Base-by-base conservation (phyloP, 495 filamentous ascomycete species). In the Ramalina intermedia region DNA sequence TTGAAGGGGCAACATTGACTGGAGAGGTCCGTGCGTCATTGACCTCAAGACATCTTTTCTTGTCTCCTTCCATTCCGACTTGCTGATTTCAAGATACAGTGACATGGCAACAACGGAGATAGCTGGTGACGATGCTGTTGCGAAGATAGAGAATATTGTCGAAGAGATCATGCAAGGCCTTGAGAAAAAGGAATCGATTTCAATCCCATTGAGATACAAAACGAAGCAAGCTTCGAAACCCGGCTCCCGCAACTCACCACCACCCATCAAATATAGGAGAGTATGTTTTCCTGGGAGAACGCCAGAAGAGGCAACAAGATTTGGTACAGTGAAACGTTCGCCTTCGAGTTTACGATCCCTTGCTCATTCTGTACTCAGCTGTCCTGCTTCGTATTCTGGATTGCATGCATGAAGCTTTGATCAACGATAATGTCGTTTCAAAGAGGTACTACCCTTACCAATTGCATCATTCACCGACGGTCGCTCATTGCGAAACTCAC, bases 331-430 rank as follows among this genome's bases (percentile, higher is more conserved):
- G 18, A 13, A 13, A 1, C 7, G 4, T 1, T 18, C 42, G 2
- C 35, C 20, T 23, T 39, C 17, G 13, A 17, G 12, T 33, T 48
- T 35, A 11, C 4, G 13, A 8, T 38, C 17, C 2, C 16, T 24
- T 14, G 43, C 50, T 62, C 38, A 54, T 37, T 0, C 7, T 7
- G 35, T 45, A 6, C 21, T n/a, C 48, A 81, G 78, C 71, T 52
- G 69, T 78, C 5, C 63, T 82, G 8, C 62, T 90, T 48, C 75
- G 78, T 8, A 76, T 93, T 37, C 69, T 93, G 9, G 73, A 82
- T 46, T 63, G 85, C 9, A 75, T 86, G 39, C 78, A 85, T 46
- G 75, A 84, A 48, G 80, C 83, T 1, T 60, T 93, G 5, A 58
- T 73, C 1, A 69, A 67, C 0, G 76, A 79, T 23, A 62, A 70